A percentile compares a stretch with the other conserved stretches of the same genome.
These are phyloP conservation scores for Pseudodiploospora longispora DNA, from an alignment of 2,329 filamentous ascomycete species.

Conservation along the genomic window DNA sequence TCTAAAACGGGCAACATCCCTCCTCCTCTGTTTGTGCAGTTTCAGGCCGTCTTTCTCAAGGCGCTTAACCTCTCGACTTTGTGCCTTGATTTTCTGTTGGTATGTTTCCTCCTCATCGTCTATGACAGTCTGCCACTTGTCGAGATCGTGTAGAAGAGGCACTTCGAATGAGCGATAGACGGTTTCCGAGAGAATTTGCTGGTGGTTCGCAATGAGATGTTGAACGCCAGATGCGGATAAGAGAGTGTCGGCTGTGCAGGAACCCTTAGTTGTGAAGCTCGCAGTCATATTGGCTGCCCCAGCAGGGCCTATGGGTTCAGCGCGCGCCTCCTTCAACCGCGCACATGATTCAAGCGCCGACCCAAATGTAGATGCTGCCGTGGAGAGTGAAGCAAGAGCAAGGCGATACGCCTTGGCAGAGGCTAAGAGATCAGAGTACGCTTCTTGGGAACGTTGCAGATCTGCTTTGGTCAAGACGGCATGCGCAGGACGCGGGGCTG, in stretches of 20 bases:
- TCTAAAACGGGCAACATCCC: conserved; percentile 55
- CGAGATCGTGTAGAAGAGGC: conserved; percentile 59
- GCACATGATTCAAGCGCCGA: conserved; percentile 59
- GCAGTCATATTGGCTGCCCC: conserved; percentile 31
- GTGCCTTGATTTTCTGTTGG: conserved; percentile 43
- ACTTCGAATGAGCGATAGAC: conserved; percentile 63
- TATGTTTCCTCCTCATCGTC: conserved; percentile 58
- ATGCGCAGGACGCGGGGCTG: conserved; percentile 48
- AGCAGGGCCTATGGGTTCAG: conserved; percentile 42
- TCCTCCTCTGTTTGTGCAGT: conserved; percentile 49
- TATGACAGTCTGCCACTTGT: conserved; percentile 54
- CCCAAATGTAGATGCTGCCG: conserved; percentile 55
- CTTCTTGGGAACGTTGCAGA: conserved; percentile 52
- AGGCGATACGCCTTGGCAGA: conserved; percentile 57
- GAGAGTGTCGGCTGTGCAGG: conserved; percentile 56
- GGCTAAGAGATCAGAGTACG: conserved; percentile 53
- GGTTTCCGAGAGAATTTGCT: conserved; percentile 61
- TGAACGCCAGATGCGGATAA: conserved; percentile 57
- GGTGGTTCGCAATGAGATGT: conserved; percentile 61
- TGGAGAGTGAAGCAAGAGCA: conserved; percentile 52
- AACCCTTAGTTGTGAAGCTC: conserved; percentile 39
- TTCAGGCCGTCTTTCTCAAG: conserved; percentile 59
- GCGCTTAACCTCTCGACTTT: conserved; percentile 52
- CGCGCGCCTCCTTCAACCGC: conserved; percentile 58
- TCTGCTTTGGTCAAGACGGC: conserved; percentile 55